A percentile compares a stretch with the other conserved stretches of the same genome.
phyloP scores from a whole-genome alignment of 257 asterid genomes.

The Anisodus acutangulus region DNA sequence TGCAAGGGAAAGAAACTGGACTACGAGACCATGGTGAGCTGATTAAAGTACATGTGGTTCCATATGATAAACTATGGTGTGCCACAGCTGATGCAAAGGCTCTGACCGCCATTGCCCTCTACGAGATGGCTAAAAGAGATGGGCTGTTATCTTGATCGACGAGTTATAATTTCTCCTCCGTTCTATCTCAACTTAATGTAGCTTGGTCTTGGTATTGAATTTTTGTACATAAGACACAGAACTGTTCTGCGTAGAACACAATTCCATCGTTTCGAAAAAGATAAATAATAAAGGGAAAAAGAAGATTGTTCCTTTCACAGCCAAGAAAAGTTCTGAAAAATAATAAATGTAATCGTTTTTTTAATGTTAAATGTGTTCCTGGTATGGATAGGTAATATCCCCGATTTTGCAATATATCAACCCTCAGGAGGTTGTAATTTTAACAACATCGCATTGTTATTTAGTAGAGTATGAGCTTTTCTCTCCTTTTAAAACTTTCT shows the following conservation, averaged over 20 bases:
- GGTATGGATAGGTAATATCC: neutral
- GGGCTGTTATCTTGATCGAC: constrained; percentile 52
- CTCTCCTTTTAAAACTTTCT: neutral
- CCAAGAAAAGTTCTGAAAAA: neutral
- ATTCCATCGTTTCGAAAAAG: neutral
- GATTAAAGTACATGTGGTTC: constrained; percentile 77
- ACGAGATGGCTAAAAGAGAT: constrained; percentile 86
- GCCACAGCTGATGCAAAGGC: constrained; percentile 86
- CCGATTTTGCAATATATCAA: neutral
- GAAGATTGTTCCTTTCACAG: neutral
- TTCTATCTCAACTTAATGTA: too few relatives aligned
- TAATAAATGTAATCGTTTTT: neutral
- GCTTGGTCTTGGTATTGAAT: too few relatives aligned
- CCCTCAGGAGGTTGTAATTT: neutral
- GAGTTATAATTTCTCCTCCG: constrained; percentile 11
- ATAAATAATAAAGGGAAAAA: neutral
- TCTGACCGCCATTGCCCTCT: constrained; percentile 72
- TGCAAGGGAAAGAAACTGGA: constrained; percentile 86
- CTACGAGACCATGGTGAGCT: constrained; percentile 85
- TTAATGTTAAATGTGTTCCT: neutral
- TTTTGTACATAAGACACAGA: neutral
- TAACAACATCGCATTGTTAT: too few relatives aligned
- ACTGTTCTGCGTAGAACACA: neutral
- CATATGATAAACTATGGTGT: constrained; percentile 77
- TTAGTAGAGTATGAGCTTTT: neutral